phyloP scores from a whole-genome alignment of 1,284 basidiomycete species.

The Puccinia novopanici region DNA sequence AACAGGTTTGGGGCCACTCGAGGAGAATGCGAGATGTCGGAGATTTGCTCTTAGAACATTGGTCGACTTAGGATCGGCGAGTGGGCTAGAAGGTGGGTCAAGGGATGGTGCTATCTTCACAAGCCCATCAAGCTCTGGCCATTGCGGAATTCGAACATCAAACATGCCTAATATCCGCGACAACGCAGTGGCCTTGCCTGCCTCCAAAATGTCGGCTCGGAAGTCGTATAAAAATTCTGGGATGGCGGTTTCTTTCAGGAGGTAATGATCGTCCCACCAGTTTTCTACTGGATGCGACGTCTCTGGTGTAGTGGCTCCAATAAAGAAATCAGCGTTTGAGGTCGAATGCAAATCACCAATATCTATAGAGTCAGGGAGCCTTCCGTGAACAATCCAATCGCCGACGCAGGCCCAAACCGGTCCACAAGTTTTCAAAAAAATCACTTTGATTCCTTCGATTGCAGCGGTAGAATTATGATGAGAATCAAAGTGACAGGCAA shows the following conservation, averaged over 20 bases:
- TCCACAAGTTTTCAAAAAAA: slow-evolving; percentile 27
- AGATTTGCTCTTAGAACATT: slow-evolving; percentile 16
- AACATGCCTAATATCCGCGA: slow-evolving; percentile 11
- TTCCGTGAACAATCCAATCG: slow-evolving; percentile 35
- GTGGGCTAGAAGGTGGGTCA: neutral
- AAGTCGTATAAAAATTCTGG: slow-evolving; percentile 35
- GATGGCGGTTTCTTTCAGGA: slow-evolving; percentile 6
- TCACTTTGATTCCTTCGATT: slow-evolving; percentile 22
- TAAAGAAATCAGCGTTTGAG: slow-evolving; percentile 31
- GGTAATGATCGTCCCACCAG: slow-evolving; percentile 36
- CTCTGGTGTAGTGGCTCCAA: neutral
- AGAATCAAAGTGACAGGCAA: slow-evolving; percentile 26
- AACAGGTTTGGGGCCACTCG: neutral
- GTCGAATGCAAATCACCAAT: neutral
- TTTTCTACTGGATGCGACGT: neutral
- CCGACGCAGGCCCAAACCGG: slow-evolving; percentile 41
- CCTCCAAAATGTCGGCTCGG: slow-evolving; percentile 26
- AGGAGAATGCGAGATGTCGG: neutral
- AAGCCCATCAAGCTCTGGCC: slow-evolving; percentile 17
- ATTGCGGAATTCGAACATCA: neutral
- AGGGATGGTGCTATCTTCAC: neutral
- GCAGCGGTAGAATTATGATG: slow-evolving; percentile 16
- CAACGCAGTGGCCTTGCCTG: slow-evolving; percentile 35
- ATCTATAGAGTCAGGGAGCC: slow-evolving; percentile 2
- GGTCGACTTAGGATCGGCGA: neutral